Conservation (phyloP, 139 green algal genomes). For the Chlamydomonas applanata region DNA sequence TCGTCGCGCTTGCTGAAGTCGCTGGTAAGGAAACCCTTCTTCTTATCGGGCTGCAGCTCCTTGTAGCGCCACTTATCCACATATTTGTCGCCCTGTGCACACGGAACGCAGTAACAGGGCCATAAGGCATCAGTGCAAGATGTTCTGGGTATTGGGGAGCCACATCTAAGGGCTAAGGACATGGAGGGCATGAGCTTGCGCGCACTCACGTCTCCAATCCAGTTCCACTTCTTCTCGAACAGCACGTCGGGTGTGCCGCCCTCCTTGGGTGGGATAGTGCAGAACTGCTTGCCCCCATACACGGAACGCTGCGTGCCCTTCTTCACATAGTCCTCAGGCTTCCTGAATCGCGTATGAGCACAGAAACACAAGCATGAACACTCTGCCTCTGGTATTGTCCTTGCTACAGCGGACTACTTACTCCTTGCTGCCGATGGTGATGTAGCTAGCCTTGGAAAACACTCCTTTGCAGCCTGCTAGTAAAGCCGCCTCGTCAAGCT, state of each 20-base stretch:
- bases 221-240: conserved; percentile 77
- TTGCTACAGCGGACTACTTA: background rate
- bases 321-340: conserved; percentile 56
- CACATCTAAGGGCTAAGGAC: background rate
- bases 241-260: conserved; percentile 65
- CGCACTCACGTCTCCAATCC: conserved; percentile 52
- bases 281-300: conserved; percentile 68
- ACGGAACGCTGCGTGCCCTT: conserved; percentile 41
- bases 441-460: conserved; percentile 66
- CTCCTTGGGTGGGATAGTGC: conserved; percentile 41
- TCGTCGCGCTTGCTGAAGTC: conserved; percentile 84
- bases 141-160: background rate
- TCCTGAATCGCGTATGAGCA: conserved; percentile 25
- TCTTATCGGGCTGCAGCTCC: conserved; percentile 37
- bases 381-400: too few relatives aligned
- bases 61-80: conserved; percentile 67
- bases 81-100: conserved; percentile 52
- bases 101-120: too few relatives aligned
- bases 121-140: background rate
- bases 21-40: conserved; percentile 77
- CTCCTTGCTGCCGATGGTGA: conserved; percentile 63
- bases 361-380: background rate
- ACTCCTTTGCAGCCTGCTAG: conserved; percentile 63
- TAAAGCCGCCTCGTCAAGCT: conserved; percentile 59
- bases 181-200: background rate